These are phyloP conservation scores for Sporisorium sorghi DNA, from an alignment of 1,284 basidiomycete genomes.

Conservation along the genomic window DNA sequence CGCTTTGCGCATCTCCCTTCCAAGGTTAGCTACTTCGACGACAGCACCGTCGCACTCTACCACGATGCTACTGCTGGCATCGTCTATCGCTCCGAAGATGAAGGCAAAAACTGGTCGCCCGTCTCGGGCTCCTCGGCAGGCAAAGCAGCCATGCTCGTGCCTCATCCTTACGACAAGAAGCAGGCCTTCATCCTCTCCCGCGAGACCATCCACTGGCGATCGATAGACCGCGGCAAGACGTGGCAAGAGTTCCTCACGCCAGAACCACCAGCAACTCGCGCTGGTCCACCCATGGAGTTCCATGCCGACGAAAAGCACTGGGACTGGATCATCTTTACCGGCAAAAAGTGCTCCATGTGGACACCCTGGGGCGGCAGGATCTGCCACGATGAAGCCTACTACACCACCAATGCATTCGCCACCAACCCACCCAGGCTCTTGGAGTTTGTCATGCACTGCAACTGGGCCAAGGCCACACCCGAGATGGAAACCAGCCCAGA, in stretches of 20 bases:
- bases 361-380: slow-evolving; percentile 58
- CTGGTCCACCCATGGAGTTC: slow-evolving; percentile 62
- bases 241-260: slow-evolving; percentile 66
- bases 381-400: slow-evolving; percentile 70
- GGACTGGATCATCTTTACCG: slow-evolving; percentile 63
- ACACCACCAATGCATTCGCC: slow-evolving; percentile 64
- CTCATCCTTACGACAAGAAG: slow-evolving; percentile 84
- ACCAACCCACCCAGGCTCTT: slow-evolving; percentile 51
- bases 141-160: slow-evolving; percentile 79
- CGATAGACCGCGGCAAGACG: slow-evolving; percentile 60
- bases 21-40: slow-evolving; percentile 91
- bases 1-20: slow-evolving; percentile 77
- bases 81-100: slow-evolving; percentile 85
- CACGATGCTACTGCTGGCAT: slow-evolving; percentile 80
- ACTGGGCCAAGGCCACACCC: slow-evolving; percentile 64
- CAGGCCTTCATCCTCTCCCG: slow-evolving; percentile 63
- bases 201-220: slow-evolving; percentile 62
- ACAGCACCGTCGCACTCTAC: slow-evolving; percentile 83
- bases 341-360: slow-evolving; percentile 61
- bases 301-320: slow-evolving; percentile 62
- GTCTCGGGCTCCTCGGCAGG: slow-evolving; percentile 77
- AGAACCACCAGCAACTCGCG: slow-evolving; percentile 52
- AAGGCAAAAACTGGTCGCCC: slow-evolving; percentile 83
- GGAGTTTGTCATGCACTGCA: slow-evolving; percentile 63
- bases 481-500: slow-evolving; percentile 46